Base-by-base conservation (phyloP, 352 stramenopile genomes). In the Phytopythium vexans region DNA sequence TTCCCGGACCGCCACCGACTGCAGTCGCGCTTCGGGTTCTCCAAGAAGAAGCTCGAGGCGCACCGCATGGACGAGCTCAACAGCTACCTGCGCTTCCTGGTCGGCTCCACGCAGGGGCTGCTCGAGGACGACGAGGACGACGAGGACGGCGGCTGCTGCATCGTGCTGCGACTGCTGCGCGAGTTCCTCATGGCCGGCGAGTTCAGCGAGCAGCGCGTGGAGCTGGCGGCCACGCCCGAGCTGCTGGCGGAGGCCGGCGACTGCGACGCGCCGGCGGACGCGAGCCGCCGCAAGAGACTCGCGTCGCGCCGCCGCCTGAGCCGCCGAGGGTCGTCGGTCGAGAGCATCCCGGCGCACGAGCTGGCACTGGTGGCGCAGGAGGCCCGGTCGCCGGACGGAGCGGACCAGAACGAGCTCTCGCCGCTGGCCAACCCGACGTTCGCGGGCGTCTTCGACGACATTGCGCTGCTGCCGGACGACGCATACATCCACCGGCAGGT, bases 171-270 rank as follows among this genome's bases (percentile, higher is more conserved):
- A 12, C 51, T 77, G 9, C 71, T 90, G 31, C 67, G 77, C 6
- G 68, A 86, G 63, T 90, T 90, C 53, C 49, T 90, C 39, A 72
- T 90, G 58, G 77, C 87, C 34, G 64, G 76, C 49, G 70, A 86
- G 40, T 64, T 84, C 34, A 55, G 70, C 21, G 65, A 62, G 33
- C 39, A 58, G 38, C 58, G 54, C 2, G 50, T 46, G 37, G 54
- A 62, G 5, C 21, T 43, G 32, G 42, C 36, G 41, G 50, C 46
- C 33, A 68, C 58, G 42, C 40, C 58, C 57, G 33, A 42, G 38
- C 34, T 61, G 35, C 31, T 40, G 31, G 15, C 47, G 12, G 54
- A 35, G 9, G 49, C 37, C 11, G 36, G 47, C 6, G 33, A 48
- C 15, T 27, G 8, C 14, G 58, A n/a, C 33, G 15, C 10, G 44